Conservation (phyloP, 179 eudicot genomes). For the Pouteria campechiana region DNA sequence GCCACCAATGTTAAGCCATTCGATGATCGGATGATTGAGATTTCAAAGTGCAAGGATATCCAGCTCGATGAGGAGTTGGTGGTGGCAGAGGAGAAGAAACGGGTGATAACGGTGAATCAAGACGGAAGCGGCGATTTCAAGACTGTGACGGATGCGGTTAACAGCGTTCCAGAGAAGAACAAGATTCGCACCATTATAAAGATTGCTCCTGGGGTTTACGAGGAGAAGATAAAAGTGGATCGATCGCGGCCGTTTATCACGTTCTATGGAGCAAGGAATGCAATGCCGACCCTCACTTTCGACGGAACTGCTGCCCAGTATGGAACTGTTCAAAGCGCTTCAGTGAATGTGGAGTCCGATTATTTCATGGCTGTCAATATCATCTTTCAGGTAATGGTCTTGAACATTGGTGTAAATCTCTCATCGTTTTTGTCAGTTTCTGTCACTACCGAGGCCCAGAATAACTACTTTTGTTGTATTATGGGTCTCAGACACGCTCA, state of each 20-base stretch:
- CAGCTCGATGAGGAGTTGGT: slow-evolving; percentile 24
- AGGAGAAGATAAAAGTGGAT: slow-evolving; percentile 44
- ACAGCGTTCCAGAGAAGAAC: slow-evolving; percentile 30
- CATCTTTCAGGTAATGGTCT: slow-evolving; percentile 38
- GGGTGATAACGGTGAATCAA: slow-evolving; percentile 25
- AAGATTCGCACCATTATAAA: slow-evolving; percentile 28
- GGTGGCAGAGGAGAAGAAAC: slow-evolving; percentile 20
- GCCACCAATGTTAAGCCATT: slow-evolving; percentile 5
- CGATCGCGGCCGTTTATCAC: slow-evolving; percentile 39
- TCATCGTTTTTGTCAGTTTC: too few species aligned
- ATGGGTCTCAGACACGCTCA: too few species aligned
- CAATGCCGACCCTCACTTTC: slow-evolving; percentile 39
- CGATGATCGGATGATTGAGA: slow-evolving; percentile 1
- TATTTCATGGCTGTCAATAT: slow-evolving; percentile 48
- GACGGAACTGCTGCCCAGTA: slow-evolving; percentile 41
- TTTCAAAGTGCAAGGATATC: too few species aligned
- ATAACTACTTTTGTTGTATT: too few species aligned
- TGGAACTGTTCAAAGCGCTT: slow-evolving; percentile 56
- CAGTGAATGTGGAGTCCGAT: slow-evolving; percentile 46
- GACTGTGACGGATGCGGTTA: slow-evolving; percentile 42
- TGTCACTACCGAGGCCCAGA: too few species aligned
- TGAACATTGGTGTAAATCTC: too few species aligned
- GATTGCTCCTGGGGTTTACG: slow-evolving; percentile 53
- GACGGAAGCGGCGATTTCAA: slow-evolving; percentile 52
- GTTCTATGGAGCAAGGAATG: slow-evolving; percentile 49